A percentile compares a stretch with the other conserved stretches of the same genome.
Evolutionary conservation across 441 rosid species (phyloP).

Genomic region (Brassica balearica): DNA sequence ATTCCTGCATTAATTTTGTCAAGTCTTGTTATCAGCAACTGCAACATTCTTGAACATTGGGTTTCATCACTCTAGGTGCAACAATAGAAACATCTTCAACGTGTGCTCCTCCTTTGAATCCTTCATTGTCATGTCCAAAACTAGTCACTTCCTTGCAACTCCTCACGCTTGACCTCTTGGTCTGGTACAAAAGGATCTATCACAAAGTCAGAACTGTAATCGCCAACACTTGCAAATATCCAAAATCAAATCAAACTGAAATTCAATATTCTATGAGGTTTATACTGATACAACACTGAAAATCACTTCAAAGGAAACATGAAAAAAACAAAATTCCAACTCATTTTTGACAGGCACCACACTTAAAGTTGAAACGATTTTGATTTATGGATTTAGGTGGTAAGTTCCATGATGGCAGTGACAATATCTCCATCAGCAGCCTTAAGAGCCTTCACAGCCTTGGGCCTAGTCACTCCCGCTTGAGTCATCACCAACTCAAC

Average conservation of each 20-base stretch:
- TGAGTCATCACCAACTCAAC: conserved; percentile 92
- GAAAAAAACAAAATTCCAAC: conserved; percentile 30
- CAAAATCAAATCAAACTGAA: conserved; percentile 30
- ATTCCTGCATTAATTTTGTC: background rate
- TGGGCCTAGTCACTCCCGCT: conserved; percentile 77
- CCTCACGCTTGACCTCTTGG: background rate
- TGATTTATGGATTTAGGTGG: conserved; percentile 49
- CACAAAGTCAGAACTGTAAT: background rate
- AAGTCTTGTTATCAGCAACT: background rate
- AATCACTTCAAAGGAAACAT: conserved; percentile 35
- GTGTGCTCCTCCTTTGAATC: background rate
- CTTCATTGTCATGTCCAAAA: background rate
- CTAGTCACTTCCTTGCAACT: background rate
- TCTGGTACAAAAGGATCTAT: background rate
- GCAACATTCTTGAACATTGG: background rate
- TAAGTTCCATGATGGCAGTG: conserved; percentile 88
- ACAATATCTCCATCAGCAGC: conserved; percentile 83
- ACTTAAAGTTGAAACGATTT: no score
- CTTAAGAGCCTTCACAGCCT: conserved; percentile 79
- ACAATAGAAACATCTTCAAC: background rate
- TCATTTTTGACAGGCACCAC: conserved; percentile 26
- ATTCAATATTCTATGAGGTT: conserved; percentile 26
- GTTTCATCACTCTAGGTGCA: background rate
- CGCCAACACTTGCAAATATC: background rate
- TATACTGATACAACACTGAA: conserved; percentile 42